Evolutionary conservation across 495 filamentous ascomycete genomes (phyloP).

Genomic region (Lasiosphaeria ovina): DNA sequence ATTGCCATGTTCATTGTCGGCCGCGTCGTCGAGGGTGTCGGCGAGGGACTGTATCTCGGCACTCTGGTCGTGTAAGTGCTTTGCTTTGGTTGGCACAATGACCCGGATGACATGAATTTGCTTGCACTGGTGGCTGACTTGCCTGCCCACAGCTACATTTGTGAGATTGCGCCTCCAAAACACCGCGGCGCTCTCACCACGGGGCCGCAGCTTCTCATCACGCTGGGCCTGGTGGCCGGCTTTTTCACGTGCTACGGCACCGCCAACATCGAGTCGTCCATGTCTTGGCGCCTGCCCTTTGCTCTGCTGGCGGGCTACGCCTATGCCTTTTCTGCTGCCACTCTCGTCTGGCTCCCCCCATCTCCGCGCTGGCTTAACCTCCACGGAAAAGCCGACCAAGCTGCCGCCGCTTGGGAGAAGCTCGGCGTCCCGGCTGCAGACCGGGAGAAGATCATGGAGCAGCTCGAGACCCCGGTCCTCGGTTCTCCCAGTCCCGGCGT

Average conservation of each 20-base stretch:
- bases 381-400: slow-evolving; percentile 27
- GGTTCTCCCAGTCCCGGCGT: too few species aligned
- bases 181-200: slow-evolving; percentile 55
- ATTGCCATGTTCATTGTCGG: slow-evolving; percentile 61
- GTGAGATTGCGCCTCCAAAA: slow-evolving; percentile 59
- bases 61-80: slow-evolving; percentile 51
- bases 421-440: slow-evolving; percentile 28
- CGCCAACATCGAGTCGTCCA: slow-evolving; percentile 47
- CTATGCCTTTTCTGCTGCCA: slow-evolving; percentile 35
- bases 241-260: slow-evolving; percentile 65
- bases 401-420: slow-evolving; percentile 20
- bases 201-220: slow-evolving; percentile 55
- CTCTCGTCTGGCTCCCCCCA: slow-evolving; percentile 37
- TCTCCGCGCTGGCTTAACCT: slow-evolving; percentile 46
- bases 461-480: slow-evolving; percentile 11
- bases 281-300: slow-evolving; percentile 60
- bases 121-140: not conserved
- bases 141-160: slow-evolving; percentile 25
- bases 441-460: slow-evolving; percentile 27
- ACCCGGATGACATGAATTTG: not conserved
- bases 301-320: slow-evolving; percentile 44
- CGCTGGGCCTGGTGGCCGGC: slow-evolving; percentile 51
- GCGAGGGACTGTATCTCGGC: slow-evolving; percentile 60
- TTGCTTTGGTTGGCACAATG: slow-evolving; percentile 11
- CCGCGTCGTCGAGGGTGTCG: slow-evolving; percentile 54